These are phyloP conservation scores for Corchorus capsularis DNA, from an alignment of 345 rosid species.

Conservation along the genomic window DNA sequence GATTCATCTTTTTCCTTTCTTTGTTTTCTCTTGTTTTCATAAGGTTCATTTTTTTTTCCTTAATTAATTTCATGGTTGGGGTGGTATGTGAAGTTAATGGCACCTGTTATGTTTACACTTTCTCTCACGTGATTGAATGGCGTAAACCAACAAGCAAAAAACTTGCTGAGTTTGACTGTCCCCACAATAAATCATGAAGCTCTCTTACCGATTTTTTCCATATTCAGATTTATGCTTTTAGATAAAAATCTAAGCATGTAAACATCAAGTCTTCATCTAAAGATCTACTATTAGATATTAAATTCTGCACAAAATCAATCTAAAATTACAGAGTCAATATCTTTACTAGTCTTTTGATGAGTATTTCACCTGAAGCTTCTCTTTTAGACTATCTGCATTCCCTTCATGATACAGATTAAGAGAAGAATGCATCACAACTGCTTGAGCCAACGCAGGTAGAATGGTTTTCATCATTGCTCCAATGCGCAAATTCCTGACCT, in stretches of 20 bases:
- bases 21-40: no score
- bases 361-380: slow-evolving; percentile 67
- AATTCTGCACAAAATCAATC: background rate
- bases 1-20: background rate
- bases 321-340: background rate
- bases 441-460: slow-evolving; percentile 89
- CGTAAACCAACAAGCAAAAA: background rate
- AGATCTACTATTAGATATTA: background rate
- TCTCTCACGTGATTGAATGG: background rate
- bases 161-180: background rate
- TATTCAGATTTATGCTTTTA: background rate
- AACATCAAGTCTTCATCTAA: background rate
- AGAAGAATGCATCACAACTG: slow-evolving; percentile 65
- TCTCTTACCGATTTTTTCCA: background rate
- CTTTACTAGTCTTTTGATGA: background rate
- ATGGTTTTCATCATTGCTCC: slow-evolving; percentile 93
- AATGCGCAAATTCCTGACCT: slow-evolving; percentile 87
- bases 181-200: background rate
- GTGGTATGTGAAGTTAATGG: background rate
- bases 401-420: slow-evolving; percentile 35
- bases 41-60: no score
- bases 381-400: slow-evolving; percentile 44
- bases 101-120: background rate
- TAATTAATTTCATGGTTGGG: background rate
- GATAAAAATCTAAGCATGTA: background rate